Evolutionary conservation across 169 alveolate species (phyloP), one percentile per base, ranked within the genome.

Genomic region (Prorocentrum cordatum): DNA sequence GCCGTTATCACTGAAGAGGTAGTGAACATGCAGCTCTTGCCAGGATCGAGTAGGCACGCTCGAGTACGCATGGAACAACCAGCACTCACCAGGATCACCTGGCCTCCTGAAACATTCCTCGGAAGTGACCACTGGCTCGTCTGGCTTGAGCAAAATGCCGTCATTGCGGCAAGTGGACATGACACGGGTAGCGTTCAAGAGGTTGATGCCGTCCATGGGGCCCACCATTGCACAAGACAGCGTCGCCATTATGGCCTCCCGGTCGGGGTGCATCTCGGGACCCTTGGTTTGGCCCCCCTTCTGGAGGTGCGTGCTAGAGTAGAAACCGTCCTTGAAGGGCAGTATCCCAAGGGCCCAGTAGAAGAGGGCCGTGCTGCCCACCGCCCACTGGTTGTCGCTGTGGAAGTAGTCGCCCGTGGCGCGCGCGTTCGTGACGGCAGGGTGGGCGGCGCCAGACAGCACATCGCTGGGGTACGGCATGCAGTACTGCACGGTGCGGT

Each of bases 151-250:
- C n/a, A n/a, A n/a, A n/a, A n/a, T 50, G n/a, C 86, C 86, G 24
- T 75, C 86, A 7, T 38, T 72, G 42, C 86, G 32, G 86, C 86
- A 75, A 29, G 72, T 75, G 29, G 86, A 75, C 86, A 75, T 75
- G 12, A 75, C 86, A 9, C 86, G 27, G 31, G 86, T 27, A 59
- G 71, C 70, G 42, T 75, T 75, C 72, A 75, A n/a, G 38, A 75
- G n/a, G 39, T 75, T 35, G 72, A 75, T 75, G 72, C 86, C 86
- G 27, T 75, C 86, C 86, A 75, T 75, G 4, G 86, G 86, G 27
- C 86, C 86, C 20, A 75, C 86, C 59, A 32, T 75, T 22, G 86
- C 86, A 54, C 86, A 70, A 33, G 86, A 75, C 45, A 75, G 45
- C 4, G 47, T 35, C 4, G 86, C 86, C 86, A 75, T 75, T 31